Evolutionary conservation across 257 asterid species (phyloP).

Genomic region (Scutellaria barbata): DNA sequence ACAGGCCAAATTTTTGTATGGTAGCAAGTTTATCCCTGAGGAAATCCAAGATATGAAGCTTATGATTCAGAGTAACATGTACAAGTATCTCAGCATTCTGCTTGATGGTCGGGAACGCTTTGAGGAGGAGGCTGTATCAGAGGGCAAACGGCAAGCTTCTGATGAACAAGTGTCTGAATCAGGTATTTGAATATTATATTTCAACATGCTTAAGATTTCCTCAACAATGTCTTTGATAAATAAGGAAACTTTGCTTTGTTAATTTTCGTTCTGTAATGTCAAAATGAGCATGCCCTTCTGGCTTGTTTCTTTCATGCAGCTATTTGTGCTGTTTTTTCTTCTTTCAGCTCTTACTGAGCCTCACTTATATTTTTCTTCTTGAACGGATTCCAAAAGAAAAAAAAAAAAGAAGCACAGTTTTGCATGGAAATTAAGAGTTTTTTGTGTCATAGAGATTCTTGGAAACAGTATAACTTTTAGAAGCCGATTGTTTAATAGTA

Average conservation of each 20-base stretch:
- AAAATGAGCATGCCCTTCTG: too few species aligned
- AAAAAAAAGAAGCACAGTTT: too few species aligned
- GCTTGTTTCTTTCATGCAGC: neutral
- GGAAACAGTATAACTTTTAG: neutral
- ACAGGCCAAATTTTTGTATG: conserved; percentile 89
- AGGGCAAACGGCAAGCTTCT: conserved; percentile 37
- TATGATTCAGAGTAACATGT: conserved; percentile 94
- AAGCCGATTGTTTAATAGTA: neutral
- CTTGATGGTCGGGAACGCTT: conserved; percentile 97
- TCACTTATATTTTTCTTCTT: too few species aligned
- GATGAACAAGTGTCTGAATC: conserved; percentile 48
- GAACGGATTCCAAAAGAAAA: too few species aligned
- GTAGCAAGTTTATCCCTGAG: conserved; percentile 71
- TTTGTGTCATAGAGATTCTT: neutral
- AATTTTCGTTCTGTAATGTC: neutral
- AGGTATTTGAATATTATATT: conserved; percentile 39
- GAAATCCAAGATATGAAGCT: conserved; percentile 90
- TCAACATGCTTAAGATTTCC: neutral
- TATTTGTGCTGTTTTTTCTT: too few species aligned
- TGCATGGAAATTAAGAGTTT: neutral
- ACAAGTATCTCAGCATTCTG: conserved; percentile 85
- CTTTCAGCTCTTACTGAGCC: too few species aligned
- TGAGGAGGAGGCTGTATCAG: conserved; percentile 78
- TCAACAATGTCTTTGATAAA: conserved; percentile 9
- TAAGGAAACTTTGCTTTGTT: neutral